phyloP scores from a whole-genome alignment of 164 flowering plant species.

The Platanus orientalis region DNA sequence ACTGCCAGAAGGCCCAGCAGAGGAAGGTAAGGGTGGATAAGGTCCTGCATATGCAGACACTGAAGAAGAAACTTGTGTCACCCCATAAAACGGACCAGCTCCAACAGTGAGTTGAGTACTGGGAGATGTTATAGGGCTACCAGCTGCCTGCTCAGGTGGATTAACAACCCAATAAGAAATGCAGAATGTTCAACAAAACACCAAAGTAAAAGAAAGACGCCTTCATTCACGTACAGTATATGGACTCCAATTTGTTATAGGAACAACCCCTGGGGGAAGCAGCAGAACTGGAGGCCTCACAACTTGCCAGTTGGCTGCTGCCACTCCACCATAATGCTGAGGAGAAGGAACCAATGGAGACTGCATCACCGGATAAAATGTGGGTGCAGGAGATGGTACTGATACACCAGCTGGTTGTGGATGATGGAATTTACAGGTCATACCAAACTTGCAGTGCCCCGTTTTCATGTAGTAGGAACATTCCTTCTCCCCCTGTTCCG shows the following conservation, averaged over 20 bases:
- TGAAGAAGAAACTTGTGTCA: slow-evolving; percentile 59
- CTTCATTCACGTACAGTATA: slow-evolving; percentile 46
- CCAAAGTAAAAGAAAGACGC: background rate
- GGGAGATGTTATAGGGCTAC: slow-evolving; percentile 50
- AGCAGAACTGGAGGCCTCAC: slow-evolving; percentile 63
- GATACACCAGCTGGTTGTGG: slow-evolving; percentile 56
- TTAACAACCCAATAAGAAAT: slow-evolving; percentile 1
- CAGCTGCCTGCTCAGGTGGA: slow-evolving; percentile 46
- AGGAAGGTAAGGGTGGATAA: slow-evolving; percentile 36
- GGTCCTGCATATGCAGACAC: slow-evolving; percentile 62
- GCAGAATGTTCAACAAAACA: background rate
- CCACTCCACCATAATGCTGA: slow-evolving; percentile 58
- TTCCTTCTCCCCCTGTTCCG: slow-evolving; percentile 82
- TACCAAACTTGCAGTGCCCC: slow-evolving; percentile 91
- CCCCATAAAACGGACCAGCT: slow-evolving; percentile 48
- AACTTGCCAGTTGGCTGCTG: slow-evolving; percentile 55
- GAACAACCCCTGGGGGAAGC: slow-evolving; percentile 64
- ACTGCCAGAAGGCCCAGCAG: slow-evolving; percentile 49
- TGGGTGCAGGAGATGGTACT: slow-evolving; percentile 42
- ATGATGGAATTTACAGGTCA: slow-evolving; percentile 93
- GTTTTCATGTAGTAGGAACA: slow-evolving; percentile 86
- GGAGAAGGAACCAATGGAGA: slow-evolving; percentile 58
- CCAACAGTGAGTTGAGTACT: slow-evolving; percentile 47
- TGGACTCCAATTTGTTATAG: slow-evolving; percentile 66
- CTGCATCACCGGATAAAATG: slow-evolving; percentile 53